phyloP scores from a whole-genome alignment of 2,329 filamentous ascomycete species.

The Rhynchosporium secalis region DNA sequence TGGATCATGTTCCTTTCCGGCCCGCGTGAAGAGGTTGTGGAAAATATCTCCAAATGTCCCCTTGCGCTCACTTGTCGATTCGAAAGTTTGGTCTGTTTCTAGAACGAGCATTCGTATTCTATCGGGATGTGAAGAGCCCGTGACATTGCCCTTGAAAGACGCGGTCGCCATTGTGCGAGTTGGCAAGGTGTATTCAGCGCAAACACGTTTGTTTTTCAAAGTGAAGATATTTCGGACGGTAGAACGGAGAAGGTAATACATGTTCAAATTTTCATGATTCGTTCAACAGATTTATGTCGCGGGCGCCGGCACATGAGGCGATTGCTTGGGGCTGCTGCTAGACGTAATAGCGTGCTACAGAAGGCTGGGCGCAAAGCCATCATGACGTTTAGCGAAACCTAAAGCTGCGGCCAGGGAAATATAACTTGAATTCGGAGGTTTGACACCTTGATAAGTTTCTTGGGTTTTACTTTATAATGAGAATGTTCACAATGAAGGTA shows the following conservation, averaged over 20 bases:
- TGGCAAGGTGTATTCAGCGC: not conserved
- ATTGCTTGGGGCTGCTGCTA: not conserved
- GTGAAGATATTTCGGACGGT: not conserved
- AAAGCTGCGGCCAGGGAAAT: conserved; percentile 1
- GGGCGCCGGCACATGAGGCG: not conserved
- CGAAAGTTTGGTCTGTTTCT: conserved; percentile 58
- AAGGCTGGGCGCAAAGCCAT: conserved; percentile 8
- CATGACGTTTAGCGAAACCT: not conserved
- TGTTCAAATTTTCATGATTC: not conserved
- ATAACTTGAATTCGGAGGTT: not conserved
- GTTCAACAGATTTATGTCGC: not conserved
- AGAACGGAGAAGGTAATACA: not conserved
- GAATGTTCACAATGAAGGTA: no score
- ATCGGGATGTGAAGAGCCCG: conserved; percentile 8
- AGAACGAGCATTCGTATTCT: conserved; percentile 51
- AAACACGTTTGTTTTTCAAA: not conserved
- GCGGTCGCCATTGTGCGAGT: not conserved
- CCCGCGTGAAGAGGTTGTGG: conserved; percentile 51
- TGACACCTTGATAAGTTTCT: not conserved
- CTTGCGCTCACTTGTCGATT: conserved; percentile 49
- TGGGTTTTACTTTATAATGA: not conserved
- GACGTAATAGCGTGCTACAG: conserved; percentile 7
- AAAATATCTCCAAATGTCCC: conserved; percentile 57
- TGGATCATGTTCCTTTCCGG: conserved; percentile 54
- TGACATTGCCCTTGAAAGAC: not conserved